Conservation (phyloP, 2,329 filamentous ascomycete species). For the Acrocalymma vagum region DNA sequence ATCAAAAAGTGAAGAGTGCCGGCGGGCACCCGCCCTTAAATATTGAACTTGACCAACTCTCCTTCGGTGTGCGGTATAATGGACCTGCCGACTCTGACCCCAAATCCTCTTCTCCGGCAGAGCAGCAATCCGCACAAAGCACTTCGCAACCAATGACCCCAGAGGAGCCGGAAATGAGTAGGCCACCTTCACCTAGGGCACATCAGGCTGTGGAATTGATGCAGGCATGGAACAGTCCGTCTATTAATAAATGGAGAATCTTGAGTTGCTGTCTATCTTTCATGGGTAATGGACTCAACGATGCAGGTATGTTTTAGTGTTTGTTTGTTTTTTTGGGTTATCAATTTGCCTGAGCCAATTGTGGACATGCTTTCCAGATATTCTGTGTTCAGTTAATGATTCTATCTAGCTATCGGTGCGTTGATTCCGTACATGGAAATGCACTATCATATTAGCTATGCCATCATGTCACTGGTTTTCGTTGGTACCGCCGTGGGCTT, state of each 20-base stretch:
- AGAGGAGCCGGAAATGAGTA: constrained; percentile 63
- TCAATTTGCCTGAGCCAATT: not conserved
- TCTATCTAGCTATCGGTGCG: constrained; percentile 68
- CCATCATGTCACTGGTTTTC: constrained; percentile 82
- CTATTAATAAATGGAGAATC: constrained; percentile 76
- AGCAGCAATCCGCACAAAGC: constrained; percentile 15
- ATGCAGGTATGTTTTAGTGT: constrained; percentile 59
- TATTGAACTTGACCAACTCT: constrained; percentile 45
- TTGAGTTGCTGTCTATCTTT: constrained; percentile 70
- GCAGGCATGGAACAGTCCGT: constrained; percentile 64
- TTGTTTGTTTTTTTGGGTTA: not conserved
- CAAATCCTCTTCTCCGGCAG: constrained; percentile 23
- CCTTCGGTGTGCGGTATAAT: constrained; percentile 29
- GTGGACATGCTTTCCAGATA: not conserved
- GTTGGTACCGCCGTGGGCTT: constrained; percentile 80
- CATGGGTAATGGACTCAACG: constrained; percentile 76
- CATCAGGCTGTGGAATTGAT: constrained; percentile 56
- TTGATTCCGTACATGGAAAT: constrained; percentile 82
- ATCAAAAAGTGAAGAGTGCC: constrained; percentile 30
- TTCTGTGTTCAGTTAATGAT: no score
- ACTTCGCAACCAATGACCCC: constrained; percentile 41
- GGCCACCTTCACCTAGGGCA: constrained; percentile 56
- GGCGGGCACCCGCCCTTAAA: constrained; percentile 32
- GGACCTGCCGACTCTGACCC: constrained; percentile 19
- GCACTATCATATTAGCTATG: constrained; percentile 80